Percentiles rank a stretch among this genome's conserved stretches.
These are phyloP conservation scores for Macrophomina tecta DNA, from an alignment of 2,329 filamentous ascomycete genomes.

Conservation along the genomic window DNA sequence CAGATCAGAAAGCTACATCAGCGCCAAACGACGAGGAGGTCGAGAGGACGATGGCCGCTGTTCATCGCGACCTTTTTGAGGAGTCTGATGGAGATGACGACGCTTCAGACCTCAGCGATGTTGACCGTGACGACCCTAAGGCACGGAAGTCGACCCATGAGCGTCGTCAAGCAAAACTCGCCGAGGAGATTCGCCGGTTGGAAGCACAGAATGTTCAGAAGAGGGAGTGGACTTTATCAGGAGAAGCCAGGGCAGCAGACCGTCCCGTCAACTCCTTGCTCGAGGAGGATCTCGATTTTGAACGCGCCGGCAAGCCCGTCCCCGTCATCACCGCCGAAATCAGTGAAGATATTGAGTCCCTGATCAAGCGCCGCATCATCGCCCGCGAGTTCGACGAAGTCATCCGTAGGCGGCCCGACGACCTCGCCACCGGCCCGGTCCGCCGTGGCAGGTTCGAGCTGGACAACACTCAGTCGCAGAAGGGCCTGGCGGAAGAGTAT, in stretches of 20 bases:
- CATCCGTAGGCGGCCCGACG: slow-evolving; percentile 77
- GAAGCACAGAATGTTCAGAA: slow-evolving; percentile 90
- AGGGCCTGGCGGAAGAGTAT: slow-evolving; percentile 90
- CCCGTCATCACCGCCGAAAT: slow-evolving; percentile 92
- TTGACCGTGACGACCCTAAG: slow-evolving; percentile 71
- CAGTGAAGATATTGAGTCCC: slow-evolving; percentile 86
- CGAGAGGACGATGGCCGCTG: slow-evolving; percentile 82
- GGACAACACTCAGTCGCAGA: slow-evolving; percentile 84
- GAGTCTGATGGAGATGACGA: slow-evolving; percentile 68
- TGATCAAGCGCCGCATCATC: slow-evolving; percentile 93
- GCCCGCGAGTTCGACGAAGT: slow-evolving; percentile 93
- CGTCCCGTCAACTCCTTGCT: slow-evolving; percentile 90
- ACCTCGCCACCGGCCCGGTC: slow-evolving; percentile 65
- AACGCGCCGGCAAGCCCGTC: slow-evolving; percentile 91
- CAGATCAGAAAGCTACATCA: slow-evolving; percentile 43
- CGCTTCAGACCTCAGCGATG: slow-evolving; percentile 67
- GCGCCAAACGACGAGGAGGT: slow-evolving; percentile 67
- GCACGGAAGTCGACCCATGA: slow-evolving; percentile 85
- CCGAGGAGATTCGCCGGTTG: slow-evolving; percentile 87
- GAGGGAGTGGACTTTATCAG: slow-evolving; percentile 86
- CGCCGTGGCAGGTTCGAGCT: slow-evolving; percentile 79
- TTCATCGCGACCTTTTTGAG: slow-evolving; percentile 89
- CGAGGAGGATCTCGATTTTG: slow-evolving; percentile 94
- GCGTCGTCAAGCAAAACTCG: slow-evolving; percentile 81
- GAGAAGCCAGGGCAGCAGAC: slow-evolving; percentile 82